phyloP scores from a whole-genome alignment of 1,139 yeast genomes.

The Candida sanyaensis region DNA sequence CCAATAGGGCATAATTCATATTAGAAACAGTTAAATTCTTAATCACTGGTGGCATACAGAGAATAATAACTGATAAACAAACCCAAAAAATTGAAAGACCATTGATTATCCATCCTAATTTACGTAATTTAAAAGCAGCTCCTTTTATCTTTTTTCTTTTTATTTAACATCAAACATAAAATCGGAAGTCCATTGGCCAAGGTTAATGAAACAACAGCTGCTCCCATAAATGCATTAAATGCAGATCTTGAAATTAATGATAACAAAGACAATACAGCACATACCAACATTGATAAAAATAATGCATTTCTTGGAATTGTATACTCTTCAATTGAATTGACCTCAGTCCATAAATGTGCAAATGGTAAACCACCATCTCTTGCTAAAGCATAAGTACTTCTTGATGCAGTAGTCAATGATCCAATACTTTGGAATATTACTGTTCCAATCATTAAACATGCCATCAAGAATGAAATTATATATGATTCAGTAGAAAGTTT shows the following conservation, averaged over 20 bases:
- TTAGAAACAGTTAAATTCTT: slow-evolving; percentile 56
- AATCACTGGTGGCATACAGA: slow-evolving; percentile 75
- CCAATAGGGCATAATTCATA: slow-evolving; percentile 78
- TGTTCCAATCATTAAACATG: slow-evolving; percentile 67
- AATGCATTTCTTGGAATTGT: slow-evolving; percentile 74
- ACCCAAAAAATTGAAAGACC: slow-evolving; percentile 63
- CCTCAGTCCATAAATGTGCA: slow-evolving; percentile 63
- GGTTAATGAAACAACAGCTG: slow-evolving; percentile 78
- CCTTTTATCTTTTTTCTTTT: slow-evolving; percentile 66
- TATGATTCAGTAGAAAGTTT: slow-evolving; percentile 69
- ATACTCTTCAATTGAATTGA: slow-evolving; percentile 57
- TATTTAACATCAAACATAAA: slow-evolving; percentile 58
- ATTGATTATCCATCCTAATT: slow-evolving; percentile 67
- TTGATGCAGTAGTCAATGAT: slow-evolving; percentile 79
- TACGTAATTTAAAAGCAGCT: slow-evolving; percentile 67
- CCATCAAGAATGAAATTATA: slow-evolving; percentile 66
- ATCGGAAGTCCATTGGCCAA: slow-evolving; percentile 81
- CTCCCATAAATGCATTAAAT: slow-evolving; percentile 82
- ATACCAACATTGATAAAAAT: slow-evolving; percentile 65
- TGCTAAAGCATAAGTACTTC: slow-evolving; percentile 85
- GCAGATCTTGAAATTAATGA: slow-evolving; percentile 75
- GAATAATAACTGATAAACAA: slow-evolving; percentile 56
- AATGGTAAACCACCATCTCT: slow-evolving; percentile 87
- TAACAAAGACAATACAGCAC: slow-evolving; percentile 60
- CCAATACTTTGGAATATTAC: slow-evolving; percentile 79